Evolutionary conservation across 2,329 filamentous ascomycete species (phyloP), one percentile per base, ranked within the genome.

Genomic region (Colletotrichum paranaense): DNA sequence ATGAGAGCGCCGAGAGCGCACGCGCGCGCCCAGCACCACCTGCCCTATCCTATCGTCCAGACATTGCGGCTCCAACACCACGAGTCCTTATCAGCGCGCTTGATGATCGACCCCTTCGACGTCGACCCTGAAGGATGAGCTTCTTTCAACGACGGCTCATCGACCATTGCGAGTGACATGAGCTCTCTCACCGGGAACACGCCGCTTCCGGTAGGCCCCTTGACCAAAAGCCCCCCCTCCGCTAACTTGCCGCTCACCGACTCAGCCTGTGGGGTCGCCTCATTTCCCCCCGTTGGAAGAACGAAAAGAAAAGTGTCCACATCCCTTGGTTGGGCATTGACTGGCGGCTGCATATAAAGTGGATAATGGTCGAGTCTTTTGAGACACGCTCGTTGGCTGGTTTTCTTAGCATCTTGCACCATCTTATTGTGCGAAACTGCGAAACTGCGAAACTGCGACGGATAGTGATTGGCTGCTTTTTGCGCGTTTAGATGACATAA

Each of bases 81-180:
- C 4, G n/a, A 63, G 28, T 53, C 42, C 60, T 53, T 53, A 52
- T 53, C 42, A 14, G 19, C 28, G 42, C 42, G 42, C 42, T 52
- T 49, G 19, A 26, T 63, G 46, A 63, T 53, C 28, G 60, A 22
- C 60, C 30, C 28, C 24, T 42, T 26, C 56, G 28, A 38, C 8
- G 12, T 57, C 24, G 42, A 30, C 14, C 22, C 26, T 6, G 8
- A 16, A 52, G 6, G 19, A 46, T 30, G 64, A 60, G 59, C 70
- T 69, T 73, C 70, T 73, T 69, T 69, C 46, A 60, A 73, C 70
- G 59, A 55, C 66, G 59, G 11, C n/a, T n/a, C 49, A 53, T 35
- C 24, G 11, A 11, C 32, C n/a, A 28, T 14, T 8, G 28, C 6
- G 42, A 52, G 42, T n/a, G 12, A 38, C 9, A 22, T 19, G 1